Percentiles rank a stretch among this genome's conserved stretches.
phyloP scores from a whole-genome alignment of 371 early-diverging fungal genomes.

The Sporodiniella umbellata region DNA sequence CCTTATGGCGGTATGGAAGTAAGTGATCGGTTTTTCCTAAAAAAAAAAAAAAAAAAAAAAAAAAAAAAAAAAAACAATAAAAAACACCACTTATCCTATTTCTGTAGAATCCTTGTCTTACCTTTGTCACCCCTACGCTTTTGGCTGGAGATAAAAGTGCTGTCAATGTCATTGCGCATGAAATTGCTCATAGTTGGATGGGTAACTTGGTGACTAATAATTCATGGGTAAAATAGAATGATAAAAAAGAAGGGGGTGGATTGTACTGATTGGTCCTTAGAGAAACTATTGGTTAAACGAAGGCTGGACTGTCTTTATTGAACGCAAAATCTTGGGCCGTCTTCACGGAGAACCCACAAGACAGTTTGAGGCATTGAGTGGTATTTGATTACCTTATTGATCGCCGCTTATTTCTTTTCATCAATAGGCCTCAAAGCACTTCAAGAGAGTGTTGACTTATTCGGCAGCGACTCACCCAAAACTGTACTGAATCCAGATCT shows the following conservation, averaged over 20 bases:
- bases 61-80: neutral
- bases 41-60: neutral
- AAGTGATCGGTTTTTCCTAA: conserved; percentile 2
- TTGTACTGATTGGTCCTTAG: too few relatives aligned
- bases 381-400: neutral
- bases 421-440: conserved; percentile 68
- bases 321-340: conserved; percentile 81
- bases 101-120: conserved; percentile 83
- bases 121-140: conserved; percentile 85
- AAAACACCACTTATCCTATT: neutral
- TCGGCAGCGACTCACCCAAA: conserved; percentile 71
- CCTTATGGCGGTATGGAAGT: conserved; percentile 97
- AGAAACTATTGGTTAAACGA: conserved; percentile 92
- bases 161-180: conserved; percentile 98
- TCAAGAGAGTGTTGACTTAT: conserved; percentile 74
- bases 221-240: conserved; percentile 68
- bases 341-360: conserved; percentile 81
- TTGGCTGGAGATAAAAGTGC: conserved; percentile 92
- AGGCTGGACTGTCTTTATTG: conserved; percentile 93
- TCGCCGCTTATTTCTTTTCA: neutral
- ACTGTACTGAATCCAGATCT: conserved; percentile 81
- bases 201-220: conserved; percentile 93
- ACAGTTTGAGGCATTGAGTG: conserved; percentile 59
- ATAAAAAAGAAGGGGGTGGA: neutral
- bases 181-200: conserved; percentile 96